Evolutionary conservation across 805 yeast species (phyloP), one percentile per base, ranked within the genome.

Genomic region (Yarrowia keelungensis): DNA sequence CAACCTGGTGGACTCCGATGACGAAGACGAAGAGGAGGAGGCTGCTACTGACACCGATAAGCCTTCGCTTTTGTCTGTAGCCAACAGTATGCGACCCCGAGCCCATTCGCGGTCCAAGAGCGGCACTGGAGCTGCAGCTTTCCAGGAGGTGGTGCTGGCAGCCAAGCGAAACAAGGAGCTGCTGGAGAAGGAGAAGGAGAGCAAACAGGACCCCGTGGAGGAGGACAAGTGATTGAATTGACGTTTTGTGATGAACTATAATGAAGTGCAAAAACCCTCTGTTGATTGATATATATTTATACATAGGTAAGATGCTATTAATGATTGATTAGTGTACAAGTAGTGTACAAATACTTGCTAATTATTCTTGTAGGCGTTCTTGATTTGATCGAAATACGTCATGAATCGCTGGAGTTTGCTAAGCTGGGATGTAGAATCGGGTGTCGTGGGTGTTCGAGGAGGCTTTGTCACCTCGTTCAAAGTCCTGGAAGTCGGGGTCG

Each of bases 111-210:
- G 64, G 39, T 26, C 70, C 26, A 46, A 56, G 16, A 35, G 53
- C 38, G 49, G 67, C 32, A 42, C 56, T 35, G 47, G 61, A 1
- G 73, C 72, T 3, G 71, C 71, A 22, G 69, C 71, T 5, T 89
- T 89, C 78, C 88, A 87, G 35, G 90, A 87, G 74, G 85, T 89
- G 72, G 94, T 89, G 2, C 82, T 81, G 67, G 87, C 92, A 0
- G 94, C 91, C 0, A 80, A 85, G 19, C 81, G 85, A 67, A 86
- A 88, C 73, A 86, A 85, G 75, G 87, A 87, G 32, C 53, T 77
- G 14, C 43, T 70, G 19, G 71, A 72, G 32, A 69, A 69, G 56
- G 69, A 42, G n/a, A 51, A 67, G n/a, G 22, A 43, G n/a, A 38
- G 36, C 61, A 61, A 46, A 9, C 45, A 35, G 45, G 51, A 36